Evolutionary conservation across 2,329 filamentous ascomycete species (phyloP).

Genomic region (Apiospora pterosperma): DNA sequence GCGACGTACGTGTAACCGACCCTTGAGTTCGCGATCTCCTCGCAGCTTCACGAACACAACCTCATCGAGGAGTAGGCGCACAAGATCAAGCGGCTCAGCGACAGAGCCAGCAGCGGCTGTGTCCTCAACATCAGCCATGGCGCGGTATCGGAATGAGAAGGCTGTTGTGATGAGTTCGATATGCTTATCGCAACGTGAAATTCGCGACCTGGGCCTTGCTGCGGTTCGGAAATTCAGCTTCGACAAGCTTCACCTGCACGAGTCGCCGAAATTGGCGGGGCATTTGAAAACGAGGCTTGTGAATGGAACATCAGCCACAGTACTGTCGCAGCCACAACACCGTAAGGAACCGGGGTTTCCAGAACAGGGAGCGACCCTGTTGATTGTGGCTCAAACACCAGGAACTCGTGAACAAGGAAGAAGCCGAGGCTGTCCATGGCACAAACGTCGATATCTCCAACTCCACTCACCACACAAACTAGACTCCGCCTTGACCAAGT

Average conservation of each 20-base stretch:
- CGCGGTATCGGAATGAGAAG: neutral
- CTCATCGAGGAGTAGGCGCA: slow-evolving; percentile 91
- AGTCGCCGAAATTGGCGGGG: neutral
- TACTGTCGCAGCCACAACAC: neutral
- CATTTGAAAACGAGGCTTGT: neutral
- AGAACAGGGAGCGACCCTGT: neutral
- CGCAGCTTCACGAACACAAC: slow-evolving; percentile 96
- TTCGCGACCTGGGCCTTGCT: neutral
- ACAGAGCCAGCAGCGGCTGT: slow-evolving; percentile 69
- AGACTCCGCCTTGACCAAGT: neutral
- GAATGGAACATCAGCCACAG: neutral
- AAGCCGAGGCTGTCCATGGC: neutral
- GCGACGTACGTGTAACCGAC: slow-evolving; percentile 78
- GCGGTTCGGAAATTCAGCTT: slow-evolving; percentile 1
- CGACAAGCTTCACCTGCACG: neutral
- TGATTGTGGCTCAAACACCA: neutral
- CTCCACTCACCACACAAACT: neutral
- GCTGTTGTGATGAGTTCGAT: neutral
- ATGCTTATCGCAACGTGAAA: neutral
- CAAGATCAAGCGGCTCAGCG: slow-evolving; percentile 91
- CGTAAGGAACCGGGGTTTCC: neutral
- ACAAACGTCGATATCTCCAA: neutral
- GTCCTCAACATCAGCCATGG: slow-evolving; percentile 82
- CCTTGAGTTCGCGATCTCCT: slow-evolving; percentile 92
- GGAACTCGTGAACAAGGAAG: neutral